Conservation (phyloP, 2,329 filamentous ascomycete species). For the Lasiodiplodia hormozganensis region DNA sequence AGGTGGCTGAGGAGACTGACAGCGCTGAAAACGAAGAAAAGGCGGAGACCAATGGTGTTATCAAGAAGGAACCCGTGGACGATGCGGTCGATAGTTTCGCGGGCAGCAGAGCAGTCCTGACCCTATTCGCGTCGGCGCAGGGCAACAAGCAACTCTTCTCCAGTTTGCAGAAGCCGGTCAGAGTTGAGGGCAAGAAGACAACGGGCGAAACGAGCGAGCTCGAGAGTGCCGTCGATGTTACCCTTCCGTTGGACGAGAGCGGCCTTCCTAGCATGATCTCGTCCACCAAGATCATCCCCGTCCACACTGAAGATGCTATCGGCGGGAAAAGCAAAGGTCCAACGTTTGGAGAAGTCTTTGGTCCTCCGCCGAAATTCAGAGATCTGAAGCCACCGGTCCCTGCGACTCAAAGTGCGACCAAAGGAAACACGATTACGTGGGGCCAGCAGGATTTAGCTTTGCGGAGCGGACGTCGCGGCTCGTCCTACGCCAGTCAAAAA, state of each 20-base stretch:
- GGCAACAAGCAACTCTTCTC: slow-evolving; percentile 76
- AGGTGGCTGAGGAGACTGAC: background rate
- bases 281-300: slow-evolving; percentile 69
- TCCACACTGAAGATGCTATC: slow-evolving; percentile 48
- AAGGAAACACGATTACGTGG: slow-evolving; percentile 58
- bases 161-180: slow-evolving; percentile 69
- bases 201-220: slow-evolving; percentile 45
- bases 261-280: slow-evolving; percentile 77
- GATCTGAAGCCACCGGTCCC: slow-evolving; percentile 75
- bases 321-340: slow-evolving; percentile 62
- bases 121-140: slow-evolving; percentile 76
- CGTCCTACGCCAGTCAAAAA: slow-evolving; percentile 70
- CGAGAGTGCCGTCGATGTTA: slow-evolving; percentile 51
- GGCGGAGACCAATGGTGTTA: slow-evolving; percentile 20
- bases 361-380: slow-evolving; percentile 69
- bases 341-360: slow-evolving; percentile 77
- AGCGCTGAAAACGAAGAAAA: slow-evolving; percentile 7
- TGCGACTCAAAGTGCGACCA: slow-evolving; percentile 72
- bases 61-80: slow-evolving; percentile 27
- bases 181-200: slow-evolving; percentile 44
- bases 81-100: slow-evolving; percentile 30
- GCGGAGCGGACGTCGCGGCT: slow-evolving; percentile 50
- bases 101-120: slow-evolving; percentile 69
- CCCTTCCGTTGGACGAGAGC: slow-evolving; percentile 65
- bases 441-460: slow-evolving; percentile 60